Base-by-base conservation (phyloP, 2,329 filamentous ascomycete genomes). In the Alternaria infectoria region DNA sequence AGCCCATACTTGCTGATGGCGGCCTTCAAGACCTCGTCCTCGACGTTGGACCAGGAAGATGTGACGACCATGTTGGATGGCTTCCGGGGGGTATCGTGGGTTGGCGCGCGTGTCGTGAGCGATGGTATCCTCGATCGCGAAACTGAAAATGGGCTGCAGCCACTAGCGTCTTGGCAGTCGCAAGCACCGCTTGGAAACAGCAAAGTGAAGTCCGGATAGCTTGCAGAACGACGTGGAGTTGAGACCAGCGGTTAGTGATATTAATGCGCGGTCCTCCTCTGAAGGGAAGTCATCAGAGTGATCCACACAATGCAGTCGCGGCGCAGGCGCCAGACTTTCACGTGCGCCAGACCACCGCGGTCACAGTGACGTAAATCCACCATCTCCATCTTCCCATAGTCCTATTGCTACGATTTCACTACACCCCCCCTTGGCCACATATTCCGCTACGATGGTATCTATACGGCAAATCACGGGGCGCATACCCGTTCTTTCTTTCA, bases 1-100 rank as follows among this genome's bases (percentile, higher is more conserved):
- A 82, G 70, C 26, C 80, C 80, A 75, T 82, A 82, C 61, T 81
- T 81, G 43, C 76, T 79, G 56, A 81, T 79, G 64, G 77, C 73
- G 60, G 93, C 94, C 83, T 98, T 97, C 83, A 99, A 91, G 76
- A 98, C 97, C 82, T 99, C 96, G 83, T 99, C 96, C 86, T 90
- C 88, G 69, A 90, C 89, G 70, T 90, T 90, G 12, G 88, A 90
- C 60, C 56, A 62, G 43, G 59, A 54, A 59, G 59, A 62, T 59
- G 59, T 62, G 55, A 62, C 59, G 59, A 62, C 59, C 59, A 62
- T 62, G 10, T 59, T 88, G 70, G 89, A 87, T 67, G 88, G 86
- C 87, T 89, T 90, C 62, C 47, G 71, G 72, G 44, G 66, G 66
- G 43, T 30, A 40, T 43, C 12, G 47, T 19, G 47, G 45, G 54